Evolutionary conservation across 2,329 filamentous ascomycete genomes (phyloP).

Genomic region (Botryotinia convoluta): DNA sequence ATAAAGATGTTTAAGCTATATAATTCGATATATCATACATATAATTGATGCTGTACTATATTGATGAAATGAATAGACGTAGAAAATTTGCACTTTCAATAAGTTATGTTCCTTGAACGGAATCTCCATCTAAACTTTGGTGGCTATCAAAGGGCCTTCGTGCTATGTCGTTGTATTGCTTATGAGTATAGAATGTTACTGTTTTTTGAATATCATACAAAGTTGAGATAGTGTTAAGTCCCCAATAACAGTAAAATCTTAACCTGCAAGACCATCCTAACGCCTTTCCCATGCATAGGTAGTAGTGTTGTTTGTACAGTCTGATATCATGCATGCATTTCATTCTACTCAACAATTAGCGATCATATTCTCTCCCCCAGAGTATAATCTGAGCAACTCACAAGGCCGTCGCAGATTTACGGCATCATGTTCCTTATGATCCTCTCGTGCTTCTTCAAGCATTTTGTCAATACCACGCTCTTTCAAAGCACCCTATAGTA

Average conservation of each 20-base stretch:
- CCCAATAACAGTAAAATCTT: not conserved
- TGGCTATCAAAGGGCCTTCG: not conserved
- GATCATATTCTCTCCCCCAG: not conserved
- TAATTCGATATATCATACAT: not conserved
- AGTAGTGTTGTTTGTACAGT: not conserved
- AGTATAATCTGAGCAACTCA: slow-evolving; percentile 22
- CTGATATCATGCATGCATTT: not conserved
- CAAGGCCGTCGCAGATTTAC: slow-evolving; percentile 57
- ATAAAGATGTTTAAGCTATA: no score
- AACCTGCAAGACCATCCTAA: slow-evolving; percentile 9
- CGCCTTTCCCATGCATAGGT: slow-evolving; percentile 23
- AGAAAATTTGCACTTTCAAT: not conserved
- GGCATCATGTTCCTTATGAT: slow-evolving; percentile 82
- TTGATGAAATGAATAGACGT: not conserved
- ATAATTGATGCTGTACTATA: not conserved
- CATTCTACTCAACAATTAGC: not conserved
- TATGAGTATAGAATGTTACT: not conserved
- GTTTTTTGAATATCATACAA: not conserved
- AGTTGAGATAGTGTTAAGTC: not conserved
- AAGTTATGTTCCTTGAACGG: not conserved
- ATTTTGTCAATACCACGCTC: slow-evolving; percentile 89
- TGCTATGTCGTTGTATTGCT: not conserved
- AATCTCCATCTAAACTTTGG: not conserved
- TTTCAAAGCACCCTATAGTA: slow-evolving; percentile 72
- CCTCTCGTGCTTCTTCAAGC: slow-evolving; percentile 84